Evolutionary conservation across 371 early-diverging fungal species (phyloP).

Genomic region (Lichtheimia corymbifera): DNA sequence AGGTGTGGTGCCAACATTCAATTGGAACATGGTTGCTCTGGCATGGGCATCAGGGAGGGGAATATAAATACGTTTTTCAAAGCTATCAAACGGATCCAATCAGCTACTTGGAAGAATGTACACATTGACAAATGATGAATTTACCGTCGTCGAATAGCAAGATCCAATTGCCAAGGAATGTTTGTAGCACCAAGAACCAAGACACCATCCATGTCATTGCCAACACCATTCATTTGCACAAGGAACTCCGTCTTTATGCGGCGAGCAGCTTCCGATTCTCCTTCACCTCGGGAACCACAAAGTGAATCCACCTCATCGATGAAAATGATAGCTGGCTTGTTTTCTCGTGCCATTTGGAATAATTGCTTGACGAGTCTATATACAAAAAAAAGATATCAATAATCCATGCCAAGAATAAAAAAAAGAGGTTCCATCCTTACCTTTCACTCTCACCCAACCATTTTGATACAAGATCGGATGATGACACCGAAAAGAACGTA

Average conservation of each 20-base stretch:
- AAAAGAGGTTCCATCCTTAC: slow-evolving; percentile 20
- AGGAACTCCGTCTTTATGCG: slow-evolving; percentile 93
- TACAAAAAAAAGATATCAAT: neutral
- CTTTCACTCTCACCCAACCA: slow-evolving; percentile 98
- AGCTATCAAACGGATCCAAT: slow-evolving; percentile 48
- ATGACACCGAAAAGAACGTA: slow-evolving; percentile 94
- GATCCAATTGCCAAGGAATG: slow-evolving; percentile 95
- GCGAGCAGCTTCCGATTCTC: slow-evolving; percentile 92
- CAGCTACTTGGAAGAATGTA: neutral
- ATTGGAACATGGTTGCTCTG: slow-evolving; percentile 87
- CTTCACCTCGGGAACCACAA: slow-evolving; percentile 92
- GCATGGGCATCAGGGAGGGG: slow-evolving; percentile 91
- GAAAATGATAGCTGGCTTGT: slow-evolving; percentile 94
- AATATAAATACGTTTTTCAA: slow-evolving; percentile 96
- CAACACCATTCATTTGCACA: slow-evolving; percentile 98
- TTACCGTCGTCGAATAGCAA: slow-evolving; percentile 89
- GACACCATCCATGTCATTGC: slow-evolving; percentile 91
- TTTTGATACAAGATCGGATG: slow-evolving; percentile 95
- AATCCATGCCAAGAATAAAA: neutral
- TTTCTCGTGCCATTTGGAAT: slow-evolving; percentile 93
- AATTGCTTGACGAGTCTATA: slow-evolving; percentile 82
- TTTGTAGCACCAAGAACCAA: slow-evolving; percentile 97
- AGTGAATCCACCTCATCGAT: slow-evolving; percentile 99
- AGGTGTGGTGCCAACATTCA: slow-evolving; percentile 90
- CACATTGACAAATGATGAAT: neutral